These are phyloP conservation scores for Thelephora ganbajun DNA, from an alignment of 768 basidiomycete genomes.

Conservation along the genomic window DNA sequence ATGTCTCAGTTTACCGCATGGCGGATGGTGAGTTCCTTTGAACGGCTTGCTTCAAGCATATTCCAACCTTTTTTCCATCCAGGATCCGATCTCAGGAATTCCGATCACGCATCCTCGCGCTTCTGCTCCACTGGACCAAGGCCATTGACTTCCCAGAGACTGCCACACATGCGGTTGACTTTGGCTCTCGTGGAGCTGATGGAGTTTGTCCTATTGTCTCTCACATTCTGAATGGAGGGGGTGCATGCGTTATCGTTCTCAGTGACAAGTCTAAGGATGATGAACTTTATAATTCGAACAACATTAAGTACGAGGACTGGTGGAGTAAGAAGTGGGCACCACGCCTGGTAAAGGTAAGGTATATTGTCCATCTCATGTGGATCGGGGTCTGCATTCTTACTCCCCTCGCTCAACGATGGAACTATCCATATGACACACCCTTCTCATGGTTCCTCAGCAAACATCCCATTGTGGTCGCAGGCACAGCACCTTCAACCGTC, in stretches of 20 bases:
- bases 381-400: constrained; percentile 6
- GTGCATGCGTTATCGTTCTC: constrained; percentile 77
- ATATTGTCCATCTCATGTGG: constrained; percentile 15
- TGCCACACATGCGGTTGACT: constrained; percentile 92
- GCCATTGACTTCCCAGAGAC: constrained; percentile 82
- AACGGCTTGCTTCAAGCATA: too few relatives aligned
- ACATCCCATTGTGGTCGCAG: constrained; percentile 97
- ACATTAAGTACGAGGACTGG: constrained; percentile 67
- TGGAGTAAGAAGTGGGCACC: too few relatives aligned
- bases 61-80: too few relatives aligned
- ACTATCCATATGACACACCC: constrained; percentile 87
- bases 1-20: too few relatives aligned
- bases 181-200: constrained; percentile 87
- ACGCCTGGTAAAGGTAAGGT: constrained; percentile 85
- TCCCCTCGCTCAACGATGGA: constrained; percentile 53
- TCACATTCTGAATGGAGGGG: constrained; percentile 85
- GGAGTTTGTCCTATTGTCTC: constrained; percentile 89
- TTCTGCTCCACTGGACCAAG: too few relatives aligned
- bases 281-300: constrained; percentile 61
- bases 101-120: too few relatives aligned
- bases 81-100: too few relatives aligned
- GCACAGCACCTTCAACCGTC: too few relatives aligned
- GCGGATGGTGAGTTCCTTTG: too few relatives aligned
- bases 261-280: constrained; percentile 87
- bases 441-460: constrained; percentile 95